Percentiles rank a stretch among this genome's conserved stretches.
phyloP scores from a whole-genome alignment of 495 filamentous ascomycete genomes.

The Neurospora sp. region DNA sequence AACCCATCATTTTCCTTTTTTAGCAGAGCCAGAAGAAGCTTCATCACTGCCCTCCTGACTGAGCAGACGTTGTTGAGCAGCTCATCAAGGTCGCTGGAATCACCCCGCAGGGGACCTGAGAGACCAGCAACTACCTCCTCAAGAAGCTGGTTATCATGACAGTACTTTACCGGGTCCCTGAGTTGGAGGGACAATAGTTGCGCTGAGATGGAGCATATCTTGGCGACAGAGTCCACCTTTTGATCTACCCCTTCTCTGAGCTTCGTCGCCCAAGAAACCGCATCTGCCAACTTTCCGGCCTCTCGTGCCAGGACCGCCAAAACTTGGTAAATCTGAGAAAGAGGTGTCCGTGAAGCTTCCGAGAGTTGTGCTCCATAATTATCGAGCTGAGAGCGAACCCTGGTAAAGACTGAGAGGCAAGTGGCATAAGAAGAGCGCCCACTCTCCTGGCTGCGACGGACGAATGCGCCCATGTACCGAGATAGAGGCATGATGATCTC shows the following conservation, averaged over 20 bases:
- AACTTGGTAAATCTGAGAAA: slow-evolving; percentile 30
- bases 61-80: slow-evolving; percentile 53
- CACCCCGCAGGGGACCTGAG: slow-evolving; percentile 52
- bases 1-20: slow-evolving; percentile 8
- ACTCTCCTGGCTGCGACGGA: slow-evolving; percentile 39
- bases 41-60: slow-evolving; percentile 50
- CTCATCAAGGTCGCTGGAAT: slow-evolving; percentile 56
- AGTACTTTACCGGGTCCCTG: slow-evolving; percentile 20
- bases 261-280: slow-evolving; percentile 38
- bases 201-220: slow-evolving; percentile 31
- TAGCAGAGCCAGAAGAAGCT: slow-evolving; percentile 29
- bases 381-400: slow-evolving; percentile 20
- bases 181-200: slow-evolving; percentile 37
- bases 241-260: slow-evolving; percentile 22
- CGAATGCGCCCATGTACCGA: slow-evolving; percentile 53
- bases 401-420: slow-evolving; percentile 13
- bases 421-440: slow-evolving; percentile 32
- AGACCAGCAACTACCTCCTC: slow-evolving; percentile 42
- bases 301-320: slow-evolving; percentile 35
- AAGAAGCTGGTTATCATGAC: slow-evolving; percentile 28
- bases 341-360: slow-evolving; percentile 20
- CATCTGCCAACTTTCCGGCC: slow-evolving; percentile 31
- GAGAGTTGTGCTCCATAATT: slow-evolving; percentile 10
- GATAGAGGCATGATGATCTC: slow-evolving; percentile 62
- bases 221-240: slow-evolving; percentile 33